These are phyloP conservation scores for Solanum peruvianum DNA, from an alignment of 257 asterid species.

Conservation along the genomic window DNA sequence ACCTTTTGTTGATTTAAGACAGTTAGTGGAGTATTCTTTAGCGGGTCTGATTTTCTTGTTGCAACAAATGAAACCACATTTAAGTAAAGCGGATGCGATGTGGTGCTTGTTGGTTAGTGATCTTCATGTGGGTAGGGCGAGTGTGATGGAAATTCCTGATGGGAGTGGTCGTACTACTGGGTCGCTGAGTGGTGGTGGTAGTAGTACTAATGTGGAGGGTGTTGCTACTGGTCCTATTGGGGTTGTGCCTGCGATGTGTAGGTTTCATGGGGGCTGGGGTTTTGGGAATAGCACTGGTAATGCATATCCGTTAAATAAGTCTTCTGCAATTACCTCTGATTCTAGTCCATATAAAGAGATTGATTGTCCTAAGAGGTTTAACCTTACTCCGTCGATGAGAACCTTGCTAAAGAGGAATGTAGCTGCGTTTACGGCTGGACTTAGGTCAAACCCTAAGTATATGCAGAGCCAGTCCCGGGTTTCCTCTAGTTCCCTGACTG, in stretches of 20 bases:
- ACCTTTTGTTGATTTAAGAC: constrained; percentile 55
- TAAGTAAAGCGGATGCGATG: constrained; percentile 86
- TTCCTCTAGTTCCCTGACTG: constrained; percentile 38
- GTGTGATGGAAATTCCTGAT: constrained; percentile 68
- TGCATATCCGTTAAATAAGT: constrained; percentile 49
- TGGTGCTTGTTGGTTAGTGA: constrained; percentile 93
- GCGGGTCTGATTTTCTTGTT: constrained; percentile 76
- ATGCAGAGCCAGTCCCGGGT: constrained; percentile 46
- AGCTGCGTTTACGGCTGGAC: constrained; percentile 90
- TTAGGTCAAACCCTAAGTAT: constrained; percentile 60
- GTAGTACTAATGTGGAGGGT: constrained; percentile 19
- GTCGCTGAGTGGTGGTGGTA: constrained; percentile 9
- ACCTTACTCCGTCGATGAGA: constrained; percentile 86
- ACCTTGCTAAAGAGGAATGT: constrained; percentile 72
- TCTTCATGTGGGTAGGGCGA: constrained; percentile 83
- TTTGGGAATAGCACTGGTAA: constrained; percentile 59
- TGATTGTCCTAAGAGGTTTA: constrained; percentile 85
- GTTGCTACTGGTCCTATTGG: constrained; percentile 48
- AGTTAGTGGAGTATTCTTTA: constrained; percentile 74
- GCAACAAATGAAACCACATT: constrained; percentile 76
- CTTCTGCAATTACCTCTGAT: constrained; percentile 47
- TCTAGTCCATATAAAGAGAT: constrained; percentile 65
- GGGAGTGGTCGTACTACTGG: constrained; percentile 24
- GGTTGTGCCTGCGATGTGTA: constrained; percentile 61
- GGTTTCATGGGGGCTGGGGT: constrained; percentile 91